Conservation (phyloP, 441 rosid species). For the Aquilaria agallochum region DNA sequence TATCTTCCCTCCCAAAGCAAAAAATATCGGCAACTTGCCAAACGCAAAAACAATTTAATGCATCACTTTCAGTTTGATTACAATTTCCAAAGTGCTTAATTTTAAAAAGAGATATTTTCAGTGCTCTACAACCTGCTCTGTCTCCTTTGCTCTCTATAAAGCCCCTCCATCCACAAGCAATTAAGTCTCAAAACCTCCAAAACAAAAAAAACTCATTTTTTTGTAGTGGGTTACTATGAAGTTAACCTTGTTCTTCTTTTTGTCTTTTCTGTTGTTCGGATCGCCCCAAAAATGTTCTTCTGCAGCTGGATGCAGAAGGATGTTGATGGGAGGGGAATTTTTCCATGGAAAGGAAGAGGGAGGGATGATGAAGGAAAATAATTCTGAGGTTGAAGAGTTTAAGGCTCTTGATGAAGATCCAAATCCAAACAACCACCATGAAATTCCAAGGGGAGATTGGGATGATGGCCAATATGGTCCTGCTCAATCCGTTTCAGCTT, state of each 20-base stretch:
- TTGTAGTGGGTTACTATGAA: slow-evolving; percentile 1
- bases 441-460: slow-evolving; percentile 32
- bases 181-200: background rate
- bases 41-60: too few species aligned
- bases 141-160: background rate
- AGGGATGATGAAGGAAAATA: background rate
- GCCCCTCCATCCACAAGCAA: too few species aligned
- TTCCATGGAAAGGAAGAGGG: background rate
- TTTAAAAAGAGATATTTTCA: slow-evolving; percentile 7
- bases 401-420: slow-evolving; percentile 14
- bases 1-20: background rate
- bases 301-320: slow-evolving; percentile 10
- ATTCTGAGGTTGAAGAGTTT: background rate
- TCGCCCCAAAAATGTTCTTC: slow-evolving; percentile 2
- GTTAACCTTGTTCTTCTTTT: background rate
- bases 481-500: slow-evolving; percentile 2
- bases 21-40: background rate
- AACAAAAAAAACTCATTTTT: background rate
- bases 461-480: slow-evolving; percentile 17
- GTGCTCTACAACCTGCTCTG: background rate
- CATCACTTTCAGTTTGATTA: background rate
- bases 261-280: slow-evolving; percentile 1
- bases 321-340: slow-evolving; percentile 7
- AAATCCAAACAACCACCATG: slow-evolving; percentile 33
- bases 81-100: slow-evolving; percentile 8